These are phyloP conservation scores for Leptographium lundbergii DNA, from an alignment of 2,329 filamentous ascomycete species.

Conservation along the genomic window DNA sequence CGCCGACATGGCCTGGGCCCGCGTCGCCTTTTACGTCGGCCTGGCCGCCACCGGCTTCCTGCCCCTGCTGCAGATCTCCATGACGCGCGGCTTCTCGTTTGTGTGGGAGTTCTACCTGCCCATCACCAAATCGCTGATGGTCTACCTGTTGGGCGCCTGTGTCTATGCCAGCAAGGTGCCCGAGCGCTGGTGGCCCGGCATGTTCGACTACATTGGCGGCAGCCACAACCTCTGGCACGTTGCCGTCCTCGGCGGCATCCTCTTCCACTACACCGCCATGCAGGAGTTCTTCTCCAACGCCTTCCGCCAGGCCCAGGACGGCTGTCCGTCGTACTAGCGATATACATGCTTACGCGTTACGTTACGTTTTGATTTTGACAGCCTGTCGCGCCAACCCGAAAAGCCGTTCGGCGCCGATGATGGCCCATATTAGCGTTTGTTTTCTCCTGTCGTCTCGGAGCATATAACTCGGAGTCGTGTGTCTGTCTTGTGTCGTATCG, in stretches of 20 bases:
- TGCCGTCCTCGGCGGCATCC: slow-evolving; percentile 83
- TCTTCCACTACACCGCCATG: slow-evolving; percentile 98
- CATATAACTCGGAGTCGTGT: neutral
- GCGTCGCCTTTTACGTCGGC: slow-evolving; percentile 82
- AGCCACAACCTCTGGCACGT: slow-evolving; percentile 98
- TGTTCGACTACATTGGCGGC: slow-evolving; percentile 89
- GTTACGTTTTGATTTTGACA: neutral
- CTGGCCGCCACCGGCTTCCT: slow-evolving; percentile 81
- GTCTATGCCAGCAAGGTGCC: slow-evolving; percentile 89
- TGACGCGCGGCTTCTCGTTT: slow-evolving; percentile 65
- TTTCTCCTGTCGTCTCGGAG: neutral
- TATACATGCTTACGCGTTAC: neutral
- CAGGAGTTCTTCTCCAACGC: slow-evolving; percentile 80
- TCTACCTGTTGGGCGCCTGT: slow-evolving; percentile 74
- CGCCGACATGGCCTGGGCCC: slow-evolving; percentile 80
- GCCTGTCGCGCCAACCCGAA: neutral
- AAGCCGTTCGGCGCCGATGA: neutral
- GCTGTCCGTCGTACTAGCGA: slow-evolving; percentile 39
- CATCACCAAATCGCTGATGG: slow-evolving; percentile 70
- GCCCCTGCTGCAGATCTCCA: slow-evolving; percentile 71
- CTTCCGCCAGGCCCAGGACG: slow-evolving; percentile 52
- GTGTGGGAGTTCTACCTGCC: slow-evolving; percentile 83
- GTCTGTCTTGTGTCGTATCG: neutral
- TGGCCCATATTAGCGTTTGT: neutral
- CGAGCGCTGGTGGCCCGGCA: slow-evolving; percentile 82